Percentiles rank a stretch among this genome's conserved stretches.
phyloP scores from a whole-genome alignment of 805 yeast species.

The Tetrapisispora pingtungensis region DNA sequence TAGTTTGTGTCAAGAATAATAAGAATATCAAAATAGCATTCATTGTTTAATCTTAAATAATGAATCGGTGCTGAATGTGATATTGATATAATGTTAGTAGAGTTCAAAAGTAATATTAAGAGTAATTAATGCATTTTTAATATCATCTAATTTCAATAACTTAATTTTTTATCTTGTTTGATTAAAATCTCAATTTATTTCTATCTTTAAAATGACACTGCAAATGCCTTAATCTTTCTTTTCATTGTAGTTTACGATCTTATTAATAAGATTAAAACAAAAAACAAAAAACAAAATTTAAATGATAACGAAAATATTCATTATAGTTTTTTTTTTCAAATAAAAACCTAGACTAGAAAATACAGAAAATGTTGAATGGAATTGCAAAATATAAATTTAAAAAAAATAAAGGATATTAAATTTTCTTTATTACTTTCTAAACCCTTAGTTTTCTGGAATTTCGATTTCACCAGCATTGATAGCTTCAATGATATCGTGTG shows the following conservation, averaged over 20 bases:
- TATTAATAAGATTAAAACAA: not conserved
- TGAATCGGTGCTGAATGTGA: too few species aligned
- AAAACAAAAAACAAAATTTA: not conserved
- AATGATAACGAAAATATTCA: slow-evolving; percentile 2
- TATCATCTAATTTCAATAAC: not conserved
- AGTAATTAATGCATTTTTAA: not conserved
- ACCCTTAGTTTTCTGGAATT: slow-evolving; percentile 31
- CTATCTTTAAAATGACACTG: not conserved
- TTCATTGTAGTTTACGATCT: not conserved
- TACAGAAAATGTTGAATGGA: slow-evolving; percentile 5
- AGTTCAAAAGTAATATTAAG: too few species aligned
- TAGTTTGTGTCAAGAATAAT: not conserved
- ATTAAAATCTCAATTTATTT: too few species aligned
- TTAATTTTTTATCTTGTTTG: too few species aligned
- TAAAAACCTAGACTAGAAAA: slow-evolving; percentile 6
- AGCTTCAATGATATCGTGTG: slow-evolving; percentile 97
- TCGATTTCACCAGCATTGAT: slow-evolving; percentile 98
- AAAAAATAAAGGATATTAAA: slow-evolving; percentile 4
- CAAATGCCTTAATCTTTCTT: not conserved
- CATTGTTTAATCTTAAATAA: too few species aligned
- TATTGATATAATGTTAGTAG: too few species aligned
- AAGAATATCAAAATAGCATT: not conserved
- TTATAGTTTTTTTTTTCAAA: slow-evolving; percentile 3
- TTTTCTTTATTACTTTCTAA: slow-evolving; percentile 1
- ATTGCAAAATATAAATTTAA: slow-evolving; percentile 2